Conservation (phyloP, 2,329 filamentous ascomycete species). For the Aspergillus tamarii region DNA sequence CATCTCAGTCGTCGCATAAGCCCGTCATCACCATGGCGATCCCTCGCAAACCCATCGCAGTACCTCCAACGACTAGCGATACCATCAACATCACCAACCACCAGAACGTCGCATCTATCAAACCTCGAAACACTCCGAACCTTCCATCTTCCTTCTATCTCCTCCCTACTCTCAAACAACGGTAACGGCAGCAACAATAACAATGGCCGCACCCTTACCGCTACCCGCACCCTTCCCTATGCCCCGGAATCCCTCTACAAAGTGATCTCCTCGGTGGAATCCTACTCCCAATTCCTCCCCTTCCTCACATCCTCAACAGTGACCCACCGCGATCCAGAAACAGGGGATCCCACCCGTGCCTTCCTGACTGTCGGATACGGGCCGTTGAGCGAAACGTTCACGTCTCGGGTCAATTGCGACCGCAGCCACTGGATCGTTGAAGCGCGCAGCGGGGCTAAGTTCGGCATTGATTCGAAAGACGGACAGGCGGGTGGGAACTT, state of each 20-base stretch:
- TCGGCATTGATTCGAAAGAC: slow-evolving; percentile 61
- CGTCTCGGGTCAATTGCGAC: slow-evolving; percentile 76
- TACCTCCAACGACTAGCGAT: neutral
- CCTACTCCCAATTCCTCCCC: slow-evolving; percentile 85
- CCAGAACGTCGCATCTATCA: neutral
- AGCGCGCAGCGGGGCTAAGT: slow-evolving; percentile 57
- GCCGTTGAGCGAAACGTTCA: slow-evolving; percentile 80
- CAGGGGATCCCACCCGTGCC: slow-evolving; percentile 67
- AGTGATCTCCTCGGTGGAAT: slow-evolving; percentile 84
- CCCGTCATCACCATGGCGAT: neutral
- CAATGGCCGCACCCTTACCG: slow-evolving; percentile 67
- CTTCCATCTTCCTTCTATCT: slow-evolving; percentile 34
- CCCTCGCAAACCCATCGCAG: neutral
- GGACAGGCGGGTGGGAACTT: slow-evolving; percentile 57
- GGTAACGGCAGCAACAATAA: slow-evolving; percentile 17
- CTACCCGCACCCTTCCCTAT: slow-evolving; percentile 77
- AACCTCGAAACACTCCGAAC: slow-evolving; percentile 13
- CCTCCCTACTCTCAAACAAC: slow-evolving; percentile 29
- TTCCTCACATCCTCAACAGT: slow-evolving; percentile 81
- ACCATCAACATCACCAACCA: neutral
- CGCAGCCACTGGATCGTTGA: slow-evolving; percentile 70
- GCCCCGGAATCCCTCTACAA: slow-evolving; percentile 71
- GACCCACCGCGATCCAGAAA: slow-evolving; percentile 67
- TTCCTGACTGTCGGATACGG: slow-evolving; percentile 85
- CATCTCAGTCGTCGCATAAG: neutral